A percentile compares a stretch with the other conserved stretches of the same genome.
phyloP scores from a whole-genome alignment of 441 rosid species.

The Euphorbia schlechtendalii region DNA sequence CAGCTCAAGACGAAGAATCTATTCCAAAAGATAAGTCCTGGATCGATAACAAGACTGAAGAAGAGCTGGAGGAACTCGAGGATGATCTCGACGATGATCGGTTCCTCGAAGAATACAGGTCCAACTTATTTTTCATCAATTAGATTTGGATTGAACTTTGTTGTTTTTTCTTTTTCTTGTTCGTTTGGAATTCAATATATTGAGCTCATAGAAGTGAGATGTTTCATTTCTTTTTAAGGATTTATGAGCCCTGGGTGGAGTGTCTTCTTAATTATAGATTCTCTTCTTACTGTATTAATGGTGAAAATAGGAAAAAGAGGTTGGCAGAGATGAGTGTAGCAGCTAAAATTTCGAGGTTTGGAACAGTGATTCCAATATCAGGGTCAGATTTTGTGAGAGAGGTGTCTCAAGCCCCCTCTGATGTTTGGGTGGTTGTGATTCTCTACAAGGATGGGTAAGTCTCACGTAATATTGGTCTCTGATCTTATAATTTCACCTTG shows the following conservation, averaged over 20 bases:
- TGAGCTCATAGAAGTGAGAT: background rate
- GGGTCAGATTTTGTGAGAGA: constrained; percentile 87
- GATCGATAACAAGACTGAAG: constrained; percentile 67
- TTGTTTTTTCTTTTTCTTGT: background rate
- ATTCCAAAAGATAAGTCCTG: constrained; percentile 73
- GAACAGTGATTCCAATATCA: constrained; percentile 78
- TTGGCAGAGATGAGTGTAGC: constrained; percentile 75
- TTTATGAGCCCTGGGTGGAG: background rate
- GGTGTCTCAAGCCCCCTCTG: constrained; percentile 87
- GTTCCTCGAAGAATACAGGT: constrained; percentile 95
- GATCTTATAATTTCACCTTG: background rate
- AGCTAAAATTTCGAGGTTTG: constrained; percentile 54
- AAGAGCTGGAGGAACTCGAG: constrained; percentile 81
- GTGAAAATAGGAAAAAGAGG: constrained; percentile 74
- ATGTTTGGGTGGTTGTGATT: constrained; percentile 90
- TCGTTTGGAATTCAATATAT: background rate
- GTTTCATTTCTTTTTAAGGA: background rate
- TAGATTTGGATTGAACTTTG: background rate
- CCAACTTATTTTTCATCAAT: background rate
- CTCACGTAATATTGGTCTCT: background rate
- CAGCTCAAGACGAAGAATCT: constrained; percentile 55
- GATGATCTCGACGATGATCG: constrained; percentile 90
- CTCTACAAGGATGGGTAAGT: constrained; percentile 87
- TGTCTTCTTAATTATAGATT: background rate
- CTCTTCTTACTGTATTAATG: background rate